Conservation (phyloP, 2,329 filamentous ascomycete species). For the Ophiosphaerella herpotricha region DNA sequence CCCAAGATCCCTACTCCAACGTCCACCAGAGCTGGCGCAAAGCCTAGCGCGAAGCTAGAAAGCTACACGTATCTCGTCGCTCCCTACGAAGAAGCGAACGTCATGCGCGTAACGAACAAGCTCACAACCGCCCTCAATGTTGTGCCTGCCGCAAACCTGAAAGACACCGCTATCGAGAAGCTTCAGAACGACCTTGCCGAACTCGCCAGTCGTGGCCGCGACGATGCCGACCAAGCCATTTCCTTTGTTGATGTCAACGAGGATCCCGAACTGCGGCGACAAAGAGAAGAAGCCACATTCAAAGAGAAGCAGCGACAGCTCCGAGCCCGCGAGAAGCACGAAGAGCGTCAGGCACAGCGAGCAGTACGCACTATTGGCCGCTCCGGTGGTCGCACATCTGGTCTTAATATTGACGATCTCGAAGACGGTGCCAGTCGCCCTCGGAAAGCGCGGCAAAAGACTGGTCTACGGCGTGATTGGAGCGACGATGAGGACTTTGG, state of each 20-base stretch:
- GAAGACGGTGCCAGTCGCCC: conserved; percentile 58
- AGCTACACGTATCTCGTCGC: conserved; percentile 77
- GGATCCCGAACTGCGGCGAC: conserved; percentile 77
- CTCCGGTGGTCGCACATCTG: conserved; percentile 58
- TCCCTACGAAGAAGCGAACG: conserved; percentile 68
- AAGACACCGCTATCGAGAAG: conserved; percentile 72
- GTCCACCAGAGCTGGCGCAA: conserved; percentile 28
- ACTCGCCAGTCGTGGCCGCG: conserved; percentile 57
- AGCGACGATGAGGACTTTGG: conserved; percentile 82
- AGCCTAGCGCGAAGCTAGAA: conserved; percentile 59
- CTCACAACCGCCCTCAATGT: conserved; percentile 74
- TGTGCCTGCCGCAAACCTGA: conserved; percentile 67
- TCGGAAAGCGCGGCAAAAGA: conserved; percentile 42
- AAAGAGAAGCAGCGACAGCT: conserved; percentile 69
- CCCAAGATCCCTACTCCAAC: conserved; percentile 56
- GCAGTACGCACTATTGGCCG: conserved; percentile 55
- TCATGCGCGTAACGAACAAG: conserved; percentile 75
- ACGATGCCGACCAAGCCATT: conserved; percentile 55
- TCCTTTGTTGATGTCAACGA: conserved; percentile 72
- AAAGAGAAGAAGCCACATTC: conserved; percentile 73
- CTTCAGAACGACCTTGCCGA: conserved; percentile 70
- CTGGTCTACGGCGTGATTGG: conserved; percentile 50
- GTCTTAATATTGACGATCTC: conserved; percentile 60
- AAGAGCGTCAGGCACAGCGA: conserved; percentile 66
- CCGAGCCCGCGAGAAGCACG: conserved; percentile 69